A percentile compares a stretch with the other conserved stretches of the same genome.
phyloP scores from a whole-genome alignment of 2,329 filamentous ascomycete genomes.

The Penicillium palitans region DNA sequence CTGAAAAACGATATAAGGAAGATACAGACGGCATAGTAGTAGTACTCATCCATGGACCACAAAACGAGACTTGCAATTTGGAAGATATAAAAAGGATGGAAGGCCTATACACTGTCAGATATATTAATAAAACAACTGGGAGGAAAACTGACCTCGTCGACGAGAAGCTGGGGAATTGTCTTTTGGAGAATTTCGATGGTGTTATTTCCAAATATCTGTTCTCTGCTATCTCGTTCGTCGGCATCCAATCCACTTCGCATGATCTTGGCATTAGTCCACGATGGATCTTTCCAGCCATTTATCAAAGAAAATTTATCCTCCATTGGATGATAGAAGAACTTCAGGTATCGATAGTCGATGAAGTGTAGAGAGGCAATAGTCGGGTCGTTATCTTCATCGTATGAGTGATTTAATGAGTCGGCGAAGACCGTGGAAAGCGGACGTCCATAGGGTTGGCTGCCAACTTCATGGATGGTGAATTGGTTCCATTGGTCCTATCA shows the following conservation, averaged over 20 bases:
- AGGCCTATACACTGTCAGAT: slow-evolving; percentile 57
- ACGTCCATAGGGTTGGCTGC: slow-evolving; percentile 58
- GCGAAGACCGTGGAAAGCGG: slow-evolving; percentile 63
- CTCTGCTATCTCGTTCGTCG: slow-evolving; percentile 80
- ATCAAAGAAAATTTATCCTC: slow-evolving; percentile 86
- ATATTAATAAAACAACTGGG: not conserved
- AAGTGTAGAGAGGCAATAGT: slow-evolving; percentile 72
- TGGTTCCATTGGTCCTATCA: slow-evolving; percentile 90
- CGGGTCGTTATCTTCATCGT: slow-evolving; percentile 71
- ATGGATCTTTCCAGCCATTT: slow-evolving; percentile 90
- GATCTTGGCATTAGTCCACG: slow-evolving; percentile 75
- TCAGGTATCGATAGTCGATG: slow-evolving; percentile 90
- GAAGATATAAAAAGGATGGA: slow-evolving; percentile 98
- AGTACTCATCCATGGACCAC: slow-evolving; percentile 95
- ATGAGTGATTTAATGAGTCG: slow-evolving; percentile 53
- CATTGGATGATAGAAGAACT: slow-evolving; percentile 84
- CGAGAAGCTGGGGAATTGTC: slow-evolving; percentile 73
- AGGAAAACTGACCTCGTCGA: slow-evolving; percentile 70
- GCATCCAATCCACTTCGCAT: slow-evolving; percentile 80
- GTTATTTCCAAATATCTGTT: slow-evolving; percentile 85
- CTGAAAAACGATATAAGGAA: slow-evolving; percentile 92
- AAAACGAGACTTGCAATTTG: slow-evolving; percentile 91
- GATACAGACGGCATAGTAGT: slow-evolving; percentile 95
- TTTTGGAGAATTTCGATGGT: slow-evolving; percentile 93
- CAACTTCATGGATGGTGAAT: slow-evolving; percentile 73